Evolutionary conservation across 345 rosid species (phyloP).

Genomic region (Kandelia obovata): DNA sequence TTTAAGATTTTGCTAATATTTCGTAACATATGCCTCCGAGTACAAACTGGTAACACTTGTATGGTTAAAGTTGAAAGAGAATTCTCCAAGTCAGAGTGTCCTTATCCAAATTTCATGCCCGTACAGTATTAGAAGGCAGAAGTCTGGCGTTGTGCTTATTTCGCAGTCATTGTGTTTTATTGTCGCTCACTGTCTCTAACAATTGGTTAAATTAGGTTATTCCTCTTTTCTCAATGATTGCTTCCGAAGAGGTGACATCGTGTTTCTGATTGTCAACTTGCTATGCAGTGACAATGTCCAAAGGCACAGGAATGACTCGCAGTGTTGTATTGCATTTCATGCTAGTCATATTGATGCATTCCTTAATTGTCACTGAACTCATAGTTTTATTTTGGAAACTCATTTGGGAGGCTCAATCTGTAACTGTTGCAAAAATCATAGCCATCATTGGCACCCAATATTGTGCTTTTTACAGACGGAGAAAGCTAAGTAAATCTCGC

Average conservation of each 20-base stretch:
- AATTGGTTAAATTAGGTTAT: constrained; percentile 21
- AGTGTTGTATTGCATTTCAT: background rate
- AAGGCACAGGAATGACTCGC: constrained; percentile 42
- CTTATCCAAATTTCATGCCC: too few species aligned
- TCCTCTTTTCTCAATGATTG: constrained; percentile 77
- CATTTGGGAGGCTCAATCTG: constrained; percentile 23
- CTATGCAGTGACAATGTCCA: constrained; percentile 22
- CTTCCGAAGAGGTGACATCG: constrained; percentile 74
- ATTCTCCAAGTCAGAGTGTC: too few species aligned
- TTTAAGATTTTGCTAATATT: too few species aligned
- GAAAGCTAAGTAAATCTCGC: too few species aligned
- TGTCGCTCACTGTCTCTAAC: too few species aligned
- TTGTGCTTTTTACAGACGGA: background rate
- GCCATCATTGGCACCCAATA: constrained; percentile 35
- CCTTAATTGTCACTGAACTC: constrained; percentile 76
- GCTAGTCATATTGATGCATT: constrained; percentile 31
- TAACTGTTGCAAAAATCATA: too few species aligned
- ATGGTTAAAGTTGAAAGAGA: too few species aligned
- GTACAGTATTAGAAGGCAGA: too few species aligned
- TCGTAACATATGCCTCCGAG: too few species aligned
- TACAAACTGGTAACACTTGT: too few species aligned
- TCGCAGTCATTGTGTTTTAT: too few species aligned
- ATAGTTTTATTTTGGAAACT: constrained; percentile 88
- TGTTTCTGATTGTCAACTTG: constrained; percentile 72
- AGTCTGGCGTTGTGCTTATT: too few species aligned